A percentile compares a stretch with the other conserved stretches of the same genome.
Conservation (phyloP, 805 yeast species). For the Wickerhamiella occidentalis region DNA sequence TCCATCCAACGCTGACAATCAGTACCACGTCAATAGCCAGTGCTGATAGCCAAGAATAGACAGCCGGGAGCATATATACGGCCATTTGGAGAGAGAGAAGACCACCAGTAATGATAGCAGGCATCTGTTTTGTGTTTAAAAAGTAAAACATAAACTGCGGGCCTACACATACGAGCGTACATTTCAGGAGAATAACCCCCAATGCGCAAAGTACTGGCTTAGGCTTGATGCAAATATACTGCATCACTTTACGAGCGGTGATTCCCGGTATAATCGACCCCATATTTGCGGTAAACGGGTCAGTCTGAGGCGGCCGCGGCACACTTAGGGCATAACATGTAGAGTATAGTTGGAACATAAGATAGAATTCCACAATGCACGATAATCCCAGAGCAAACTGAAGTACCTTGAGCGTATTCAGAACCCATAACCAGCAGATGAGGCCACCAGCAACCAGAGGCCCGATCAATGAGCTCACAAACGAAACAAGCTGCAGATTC, state of each 20-base stretch:
- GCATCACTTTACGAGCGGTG: constrained; percentile 15
- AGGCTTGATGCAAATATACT: constrained; percentile 18
- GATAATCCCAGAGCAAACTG: constrained; percentile 13
- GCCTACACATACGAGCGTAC: constrained; percentile 18
- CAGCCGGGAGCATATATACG: not conserved
- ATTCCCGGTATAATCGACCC: constrained; percentile 5
- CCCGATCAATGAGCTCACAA: constrained; percentile 11
- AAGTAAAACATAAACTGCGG: constrained; percentile 20
- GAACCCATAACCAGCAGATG: constrained; percentile 7
- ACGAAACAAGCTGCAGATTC: constrained; percentile 14
- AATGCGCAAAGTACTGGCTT: constrained; percentile 19
- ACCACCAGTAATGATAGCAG: constrained; percentile 12
- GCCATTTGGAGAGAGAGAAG: constrained; percentile 17
- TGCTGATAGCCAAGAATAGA: not conserved
- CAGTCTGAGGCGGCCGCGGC: constrained; percentile 15
- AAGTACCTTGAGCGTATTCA: constrained; percentile 8
- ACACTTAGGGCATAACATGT: constrained; percentile 23
- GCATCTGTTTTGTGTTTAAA: constrained; percentile 10
- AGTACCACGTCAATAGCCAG: not conserved
- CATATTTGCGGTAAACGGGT: not conserved
- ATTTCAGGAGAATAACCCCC: constrained; percentile 17
- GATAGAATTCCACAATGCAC: constrained; percentile 15
- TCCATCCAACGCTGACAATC: not conserved
- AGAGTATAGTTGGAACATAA: constrained; percentile 18
- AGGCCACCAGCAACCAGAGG: constrained; percentile 15